Percentiles rank a stretch among this genome's conserved stretches.
Evolutionary conservation across 257 asterid genomes (phyloP).

Genomic region (Rehmannia glutinosa): DNA sequence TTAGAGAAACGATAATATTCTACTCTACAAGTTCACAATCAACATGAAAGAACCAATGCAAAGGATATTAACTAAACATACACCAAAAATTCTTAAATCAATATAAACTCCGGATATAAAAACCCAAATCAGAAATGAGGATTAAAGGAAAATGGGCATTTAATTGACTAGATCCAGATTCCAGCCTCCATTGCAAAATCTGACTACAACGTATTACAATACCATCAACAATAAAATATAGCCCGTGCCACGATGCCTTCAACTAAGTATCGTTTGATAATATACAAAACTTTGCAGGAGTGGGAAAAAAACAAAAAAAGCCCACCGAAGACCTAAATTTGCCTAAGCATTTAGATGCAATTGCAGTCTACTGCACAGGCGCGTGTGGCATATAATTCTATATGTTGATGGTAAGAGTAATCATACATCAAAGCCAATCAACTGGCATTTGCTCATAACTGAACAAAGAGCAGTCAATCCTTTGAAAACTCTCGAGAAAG

Average conservation of each 20-base stretch:
- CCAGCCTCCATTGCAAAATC: conserved; percentile 15
- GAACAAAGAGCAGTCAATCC: background rate
- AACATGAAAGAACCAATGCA: background rate
- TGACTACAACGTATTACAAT: background rate
- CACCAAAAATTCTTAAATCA: background rate
- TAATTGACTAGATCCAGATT: conserved; percentile 4
- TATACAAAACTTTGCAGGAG: conserved; percentile 26
- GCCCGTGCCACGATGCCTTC: conserved; percentile 14
- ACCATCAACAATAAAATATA: conserved; percentile 17
- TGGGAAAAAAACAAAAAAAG: conserved; percentile 2
- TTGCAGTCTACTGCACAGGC: conserved; percentile 18
- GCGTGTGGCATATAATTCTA: conserved; percentile 18
- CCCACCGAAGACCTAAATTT: conserved; percentile 13
- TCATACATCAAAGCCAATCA: conserved; percentile 15
- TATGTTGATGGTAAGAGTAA: conserved; percentile 17
- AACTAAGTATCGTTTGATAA: background rate
- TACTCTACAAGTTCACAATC: background rate
- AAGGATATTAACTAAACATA: background rate
- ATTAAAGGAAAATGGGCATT: background rate
- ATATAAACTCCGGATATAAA: background rate
- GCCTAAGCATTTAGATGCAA: conserved; percentile 16
- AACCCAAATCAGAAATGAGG: background rate
- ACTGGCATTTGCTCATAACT: background rate
- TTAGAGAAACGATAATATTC: background rate
- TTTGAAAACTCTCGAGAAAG: conserved; percentile 1